Conservation (phyloP, 768 basidiomycete genomes). For the Lactarius hatsudake region DNA sequence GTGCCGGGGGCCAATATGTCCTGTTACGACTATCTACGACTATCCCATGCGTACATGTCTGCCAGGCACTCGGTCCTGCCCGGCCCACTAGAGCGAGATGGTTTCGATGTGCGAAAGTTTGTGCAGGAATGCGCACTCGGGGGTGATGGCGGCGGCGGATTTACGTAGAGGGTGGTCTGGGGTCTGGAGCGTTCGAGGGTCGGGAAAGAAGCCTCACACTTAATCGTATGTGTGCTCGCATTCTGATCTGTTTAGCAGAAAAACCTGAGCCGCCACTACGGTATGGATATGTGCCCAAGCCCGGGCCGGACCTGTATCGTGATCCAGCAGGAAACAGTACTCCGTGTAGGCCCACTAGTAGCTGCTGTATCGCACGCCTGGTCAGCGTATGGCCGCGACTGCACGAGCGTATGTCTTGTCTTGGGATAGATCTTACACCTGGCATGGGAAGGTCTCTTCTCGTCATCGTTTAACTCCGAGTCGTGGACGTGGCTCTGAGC, state of each 20-base stretch:
- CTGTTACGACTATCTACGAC: conserved; percentile 72
- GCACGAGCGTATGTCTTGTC: no score
- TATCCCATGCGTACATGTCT: conserved; percentile 56
- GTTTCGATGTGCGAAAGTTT: conserved; percentile 69
- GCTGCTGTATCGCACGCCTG: background rate
- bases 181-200: conserved; percentile 55
- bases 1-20: conserved; percentile 44
- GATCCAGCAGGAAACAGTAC: background rate
- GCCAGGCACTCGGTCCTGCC: conserved; percentile 32
- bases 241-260: conserved; percentile 32
- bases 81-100: conserved; percentile 41
- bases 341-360: background rate
- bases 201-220: conserved; percentile 48
- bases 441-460: background rate
- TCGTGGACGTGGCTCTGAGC: background rate
- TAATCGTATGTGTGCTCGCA: conserved; percentile 1
- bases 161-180: conserved; percentile 68
- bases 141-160: conserved; percentile 61
- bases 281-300: conserved; percentile 46
- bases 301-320: conserved; percentile 42
- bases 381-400: no score
- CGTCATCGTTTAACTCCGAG: no score
- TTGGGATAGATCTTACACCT: no score
- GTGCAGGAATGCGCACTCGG: conserved; percentile 51
- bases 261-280: conserved; percentile 46